Evolutionary conservation across 2,329 filamentous ascomycete genomes (phyloP), one percentile per base, ranked within the genome.

Genomic region (Orbilia ellipsospora): DNA sequence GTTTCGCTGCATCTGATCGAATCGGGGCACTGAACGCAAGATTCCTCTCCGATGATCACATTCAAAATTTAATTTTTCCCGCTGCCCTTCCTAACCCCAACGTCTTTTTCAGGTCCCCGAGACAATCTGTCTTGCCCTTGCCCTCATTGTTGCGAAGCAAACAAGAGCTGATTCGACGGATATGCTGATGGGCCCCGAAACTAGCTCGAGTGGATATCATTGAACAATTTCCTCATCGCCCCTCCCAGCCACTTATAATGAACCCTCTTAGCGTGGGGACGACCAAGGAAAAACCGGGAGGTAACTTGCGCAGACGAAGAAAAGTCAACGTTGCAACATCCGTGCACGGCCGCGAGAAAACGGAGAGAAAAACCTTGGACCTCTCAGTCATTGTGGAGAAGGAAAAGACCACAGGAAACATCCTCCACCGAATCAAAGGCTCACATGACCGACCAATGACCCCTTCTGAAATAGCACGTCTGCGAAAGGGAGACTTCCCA

Each of bases 31-130:
- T 28, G 16, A n/a, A 57, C 52, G 63, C 63, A 67, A 66, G 42
- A 52, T 59, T 52, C 50, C 16, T 51, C 31, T 52, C 63, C 54
- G 54, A 59, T 52, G 18, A 28, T 59, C 26, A 31, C 54, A 52
- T 52, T 23, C 12, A 4, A 36, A 20, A 6, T 1, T 40, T 26
- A 8, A n/a, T 8, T 59, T 59, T 44, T 42, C 42, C 31, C 55
- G 36, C 15, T 36, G 26, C 23, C 6, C 26, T n/a, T 52, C 16
- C 26, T n/a, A 23, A 2, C 13, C 52, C 26, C 52, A 55, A 55
- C 23, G 26, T 23, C 18, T 55, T 55, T 23, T 26, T 52, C 50
- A 26, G 50, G 20, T 52, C 20, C 20, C 20, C 20, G 44, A 48
- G 16, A 18, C 44, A 36, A 7, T 36, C 10, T 36, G 31, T 2